These are phyloP conservation scores for Cenchrus americanus DNA, from an alignment of 176 grass and related monocot species.

Conservation along the genomic window DNA sequence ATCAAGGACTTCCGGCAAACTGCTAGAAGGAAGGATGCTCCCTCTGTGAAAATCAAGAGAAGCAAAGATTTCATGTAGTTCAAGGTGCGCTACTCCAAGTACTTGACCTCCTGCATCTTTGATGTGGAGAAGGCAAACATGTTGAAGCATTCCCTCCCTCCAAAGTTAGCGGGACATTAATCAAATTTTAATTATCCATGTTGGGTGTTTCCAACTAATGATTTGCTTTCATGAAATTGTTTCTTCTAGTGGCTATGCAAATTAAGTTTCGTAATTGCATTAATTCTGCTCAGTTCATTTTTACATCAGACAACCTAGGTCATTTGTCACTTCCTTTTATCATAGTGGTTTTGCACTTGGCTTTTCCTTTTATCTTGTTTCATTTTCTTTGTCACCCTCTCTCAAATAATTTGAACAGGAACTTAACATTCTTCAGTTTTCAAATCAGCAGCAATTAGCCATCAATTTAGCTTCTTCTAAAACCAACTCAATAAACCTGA, in stretches of 20 bases:
- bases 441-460: no score
- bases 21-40: constrained; percentile 73
- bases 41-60: constrained; percentile 82
- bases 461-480: no score
- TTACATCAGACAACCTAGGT: background rate
- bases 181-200: background rate
- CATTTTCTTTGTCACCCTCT: no score
- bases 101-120: constrained; percentile 68
- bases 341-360: no score
- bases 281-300: background rate
- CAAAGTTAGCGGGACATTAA: constrained; percentile 27
- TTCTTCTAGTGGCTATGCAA: background rate
- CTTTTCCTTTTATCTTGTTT: no score
- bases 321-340: background rate
- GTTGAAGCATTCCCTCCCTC: constrained; percentile 78
- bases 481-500: no score
- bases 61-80: constrained; percentile 77
- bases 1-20: constrained; percentile 90
- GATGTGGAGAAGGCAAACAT: constrained; percentile 77
- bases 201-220: background rate
- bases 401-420: no score
- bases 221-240: background rate
- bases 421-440: no score
- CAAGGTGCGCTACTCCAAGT: constrained; percentile 81
- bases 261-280: background rate